Evolutionary conservation across 257 asterid species (phyloP).

Genomic region (Gentiana macrophylla): DNA sequence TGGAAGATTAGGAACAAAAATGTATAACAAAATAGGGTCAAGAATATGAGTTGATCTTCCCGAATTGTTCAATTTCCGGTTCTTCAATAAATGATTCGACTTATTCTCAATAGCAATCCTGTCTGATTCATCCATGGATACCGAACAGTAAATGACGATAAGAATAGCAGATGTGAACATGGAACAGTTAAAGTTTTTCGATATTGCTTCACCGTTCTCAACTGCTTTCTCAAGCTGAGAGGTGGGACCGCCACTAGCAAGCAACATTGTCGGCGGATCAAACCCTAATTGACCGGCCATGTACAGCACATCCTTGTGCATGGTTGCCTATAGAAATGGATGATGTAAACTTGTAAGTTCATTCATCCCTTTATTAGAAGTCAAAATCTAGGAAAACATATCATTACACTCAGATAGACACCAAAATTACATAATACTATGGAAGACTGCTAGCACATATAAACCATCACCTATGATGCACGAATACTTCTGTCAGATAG

Average conservation of each 20-base stretch:
- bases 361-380: constrained; percentile 1
- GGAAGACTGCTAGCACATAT: too few relatives aligned
- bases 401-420: too few relatives aligned
- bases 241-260: constrained; percentile 47
- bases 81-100: constrained; percentile 33
- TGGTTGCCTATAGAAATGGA: constrained; percentile 60
- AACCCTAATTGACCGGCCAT: constrained; percentile 99
- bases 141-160: constrained; percentile 67
- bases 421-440: too few relatives aligned
- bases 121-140: constrained; percentile 41
- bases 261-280: constrained; percentile 87
- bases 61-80: constrained; percentile 38
- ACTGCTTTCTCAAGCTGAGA: constrained; percentile 70
- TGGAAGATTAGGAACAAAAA: constrained; percentile 96
- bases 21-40: constrained; percentile 48
- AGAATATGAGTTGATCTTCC: constrained; percentile 28
- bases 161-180: constrained; percentile 47
- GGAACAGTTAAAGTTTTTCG: constrained; percentile 62
- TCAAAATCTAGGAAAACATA: neutral
- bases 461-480: too few relatives aligned
- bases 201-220: constrained; percentile 73
- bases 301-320: constrained; percentile 58
- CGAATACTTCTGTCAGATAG: too few relatives aligned
- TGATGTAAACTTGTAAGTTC: constrained; percentile 11
- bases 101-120: constrained; percentile 48